Base-by-base conservation (phyloP, 2,329 filamentous ascomycete genomes). In the Blumeriella jaapii region DNA sequence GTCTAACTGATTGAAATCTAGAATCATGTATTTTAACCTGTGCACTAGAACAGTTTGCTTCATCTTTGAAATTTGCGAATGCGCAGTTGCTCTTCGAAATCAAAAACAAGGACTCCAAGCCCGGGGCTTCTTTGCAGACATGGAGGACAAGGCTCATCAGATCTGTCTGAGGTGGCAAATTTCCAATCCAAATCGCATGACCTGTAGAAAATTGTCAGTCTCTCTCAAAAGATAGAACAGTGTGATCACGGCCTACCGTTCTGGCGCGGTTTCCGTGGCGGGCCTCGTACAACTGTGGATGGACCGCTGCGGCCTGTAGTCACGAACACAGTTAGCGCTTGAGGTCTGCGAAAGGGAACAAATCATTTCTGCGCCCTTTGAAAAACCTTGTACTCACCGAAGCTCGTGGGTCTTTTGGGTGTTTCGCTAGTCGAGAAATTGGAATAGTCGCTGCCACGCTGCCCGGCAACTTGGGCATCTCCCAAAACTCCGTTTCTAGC, bases 21-120 rank as follows among this genome's bases (percentile, higher is more conserved):
- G 86, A 93, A 52, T 96, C 87, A 56, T 96, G 85, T 28, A 96
- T 80, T 47, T 83, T 77, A 29, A 76, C 70, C 63, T 94, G 83
- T 0, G 89, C 89, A 6, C 72, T 68, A 5, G 71, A 61, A 54
- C 86, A 95, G 4, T 76, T 74, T 3, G 66, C 61, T 50, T 94
- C 86, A 32, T 84, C 81, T 44, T 78, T 82, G 57, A 93, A 96
- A 54, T 96, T 96, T 46, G 93, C 85, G 61, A 96, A 96, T 0
- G 87, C 89, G 53, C 89, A 96, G 55, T 95, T 95, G 56, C 87
- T 95, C 58, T 95, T 95, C 0, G 87, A 89, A 25, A 96, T 96
- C 22, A 96, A 63, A 48, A 96, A 95, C 0, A 96, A 64, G 29
- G 86, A 94, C 55, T 94, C 82, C 14, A 96, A 74, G 1, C 86